Conservation (phyloP, 192 early-diverging fungal genomes). For the Pilaira anomala region DNA sequence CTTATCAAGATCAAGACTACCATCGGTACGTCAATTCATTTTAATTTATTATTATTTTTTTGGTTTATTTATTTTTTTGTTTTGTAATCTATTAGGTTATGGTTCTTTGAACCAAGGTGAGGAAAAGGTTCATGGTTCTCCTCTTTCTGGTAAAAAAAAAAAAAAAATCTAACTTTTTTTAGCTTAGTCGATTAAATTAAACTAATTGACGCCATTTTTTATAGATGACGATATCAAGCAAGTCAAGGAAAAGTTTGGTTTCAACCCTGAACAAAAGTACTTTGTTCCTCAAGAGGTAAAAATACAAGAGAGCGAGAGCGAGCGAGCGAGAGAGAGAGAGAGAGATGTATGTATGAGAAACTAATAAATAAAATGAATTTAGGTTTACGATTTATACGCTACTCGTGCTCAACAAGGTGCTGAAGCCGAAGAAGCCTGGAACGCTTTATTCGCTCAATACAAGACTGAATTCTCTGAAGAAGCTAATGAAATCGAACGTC, state of each 20-base stretch:
- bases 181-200: no score
- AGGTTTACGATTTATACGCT: slow-evolving; percentile 54
- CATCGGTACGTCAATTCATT: slow-evolving; percentile 62
- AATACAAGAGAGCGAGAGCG: neutral
- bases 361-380: neutral
- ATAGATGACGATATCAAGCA: slow-evolving; percentile 69
- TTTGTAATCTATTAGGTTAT: slow-evolving; percentile 44
- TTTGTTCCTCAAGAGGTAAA: slow-evolving; percentile 56
- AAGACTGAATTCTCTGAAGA: slow-evolving; percentile 59
- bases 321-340: neutral
- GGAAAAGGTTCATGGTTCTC: slow-evolving; percentile 86
- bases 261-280: slow-evolving; percentile 75
- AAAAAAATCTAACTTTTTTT: neutral
- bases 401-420: slow-evolving; percentile 57
- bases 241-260: slow-evolving; percentile 80
- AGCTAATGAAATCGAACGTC: slow-evolving; percentile 71
- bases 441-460: slow-evolving; percentile 68
- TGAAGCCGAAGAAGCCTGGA: slow-evolving; percentile 71
- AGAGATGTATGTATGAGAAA: neutral
- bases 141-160: slow-evolving; percentile 51
- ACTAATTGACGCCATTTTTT: no score
- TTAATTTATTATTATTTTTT: neutral
- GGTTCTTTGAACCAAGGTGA: slow-evolving; percentile 87
- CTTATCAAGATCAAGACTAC: slow-evolving; percentile 88
- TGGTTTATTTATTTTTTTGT: neutral